Percentiles rank a stretch among this genome's conserved stretches.
Evolutionary conservation across 257 asterid genomes (phyloP).

Genomic region (Jasminum sambac): DNA sequence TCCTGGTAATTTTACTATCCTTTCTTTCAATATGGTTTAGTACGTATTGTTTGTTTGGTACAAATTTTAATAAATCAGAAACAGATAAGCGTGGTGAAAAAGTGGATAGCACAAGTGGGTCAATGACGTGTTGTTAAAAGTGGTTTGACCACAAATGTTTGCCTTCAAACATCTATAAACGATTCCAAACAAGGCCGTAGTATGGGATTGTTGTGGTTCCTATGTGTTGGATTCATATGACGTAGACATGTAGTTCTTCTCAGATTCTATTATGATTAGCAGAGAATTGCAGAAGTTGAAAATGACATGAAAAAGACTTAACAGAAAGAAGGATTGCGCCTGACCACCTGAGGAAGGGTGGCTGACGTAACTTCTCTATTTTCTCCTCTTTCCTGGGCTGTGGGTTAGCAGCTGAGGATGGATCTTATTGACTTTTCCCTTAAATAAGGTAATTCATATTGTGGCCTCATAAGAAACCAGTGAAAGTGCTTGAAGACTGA

Average conservation of each 20-base stretch:
- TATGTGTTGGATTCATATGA: not conserved
- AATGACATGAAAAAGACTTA: not conserved
- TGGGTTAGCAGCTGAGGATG: too few relatives aligned
- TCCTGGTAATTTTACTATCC: constrained; percentile 26
- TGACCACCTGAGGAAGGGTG: not conserved
- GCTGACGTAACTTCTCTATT: too few relatives aligned
- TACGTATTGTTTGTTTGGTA: not conserved
- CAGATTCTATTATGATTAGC: not conserved
- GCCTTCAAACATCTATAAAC: too few relatives aligned
- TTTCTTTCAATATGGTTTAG: constrained; percentile 16
- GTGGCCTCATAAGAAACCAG: not conserved
- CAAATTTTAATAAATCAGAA: too few relatives aligned
- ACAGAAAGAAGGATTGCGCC: not conserved
- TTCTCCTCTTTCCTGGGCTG: too few relatives aligned
- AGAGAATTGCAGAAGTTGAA: not conserved
- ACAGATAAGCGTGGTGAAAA: too few relatives aligned
- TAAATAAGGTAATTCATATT: not conserved
- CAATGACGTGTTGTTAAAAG: too few relatives aligned
- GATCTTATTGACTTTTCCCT: not conserved
- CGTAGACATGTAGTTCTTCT: not conserved
- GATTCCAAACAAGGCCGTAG: not conserved
- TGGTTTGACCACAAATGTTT: too few relatives aligned
- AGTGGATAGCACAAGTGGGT: too few relatives aligned
- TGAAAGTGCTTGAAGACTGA: not conserved
- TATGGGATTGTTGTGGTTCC: not conserved